phyloP scores from a whole-genome alignment of 257 asterid species.

The Solanum tacnaense region DNA sequence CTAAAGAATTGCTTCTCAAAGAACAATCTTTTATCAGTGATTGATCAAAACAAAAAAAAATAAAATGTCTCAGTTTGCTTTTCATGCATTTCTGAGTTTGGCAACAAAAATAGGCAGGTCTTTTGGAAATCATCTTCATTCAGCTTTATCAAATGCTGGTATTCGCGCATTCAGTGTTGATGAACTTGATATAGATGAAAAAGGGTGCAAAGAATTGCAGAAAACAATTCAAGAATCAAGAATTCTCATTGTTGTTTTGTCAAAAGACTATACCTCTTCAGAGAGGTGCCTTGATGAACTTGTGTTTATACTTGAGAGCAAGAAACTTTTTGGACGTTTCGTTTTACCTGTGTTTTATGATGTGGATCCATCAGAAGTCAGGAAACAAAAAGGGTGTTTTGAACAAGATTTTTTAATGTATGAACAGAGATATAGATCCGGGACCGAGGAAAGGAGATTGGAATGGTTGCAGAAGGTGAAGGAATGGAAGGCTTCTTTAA shows the following conservation, averaged over 20 bases:
- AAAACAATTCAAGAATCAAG: slow-evolving; percentile 1
- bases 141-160: not conserved
- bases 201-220: not conserved
- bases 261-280: slow-evolving; percentile 2
- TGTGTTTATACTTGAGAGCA: not conserved
- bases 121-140: not conserved
- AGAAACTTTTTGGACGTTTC: not conserved
- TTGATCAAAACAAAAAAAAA: not conserved
- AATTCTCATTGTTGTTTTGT: not conserved
- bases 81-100: not conserved
- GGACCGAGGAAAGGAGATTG: not conserved
- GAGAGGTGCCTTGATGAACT: slow-evolving; percentile 9
- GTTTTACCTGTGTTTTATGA: slow-evolving; percentile 11
- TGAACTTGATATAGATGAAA: slow-evolving; percentile 2
- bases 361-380: slow-evolving; percentile 4
- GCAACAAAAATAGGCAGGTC: not conserved
- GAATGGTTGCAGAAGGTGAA: not conserved
- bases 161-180: not conserved
- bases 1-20: not conserved
- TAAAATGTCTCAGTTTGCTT: not conserved
- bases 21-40: not conserved
- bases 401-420: not conserved
- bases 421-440: not conserved
- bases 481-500: slow-evolving; percentile 1
- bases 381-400: not conserved